Conservation (phyloP, 495 filamentous ascomycete genomes). For the Neurospora hispaniola region DNA sequence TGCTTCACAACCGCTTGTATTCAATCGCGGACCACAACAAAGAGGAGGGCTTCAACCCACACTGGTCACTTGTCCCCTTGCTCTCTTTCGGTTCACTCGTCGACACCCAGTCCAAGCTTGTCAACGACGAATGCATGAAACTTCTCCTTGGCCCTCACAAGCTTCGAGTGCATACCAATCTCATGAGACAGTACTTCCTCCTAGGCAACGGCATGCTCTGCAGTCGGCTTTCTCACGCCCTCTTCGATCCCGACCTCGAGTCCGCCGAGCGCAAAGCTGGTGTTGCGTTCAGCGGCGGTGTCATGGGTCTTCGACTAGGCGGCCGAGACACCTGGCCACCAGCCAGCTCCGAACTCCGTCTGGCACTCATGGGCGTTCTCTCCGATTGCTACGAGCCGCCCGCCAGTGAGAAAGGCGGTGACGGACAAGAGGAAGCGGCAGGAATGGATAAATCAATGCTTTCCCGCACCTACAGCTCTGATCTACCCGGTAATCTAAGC, state of each 20-base stretch:
- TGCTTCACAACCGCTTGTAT: constrained; percentile 23
- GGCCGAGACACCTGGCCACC: constrained; percentile 79
- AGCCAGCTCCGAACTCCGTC: constrained; percentile 78
- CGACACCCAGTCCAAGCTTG: constrained; percentile 57
- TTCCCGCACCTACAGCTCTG: constrained; percentile 26
- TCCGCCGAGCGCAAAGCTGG: constrained; percentile 64
- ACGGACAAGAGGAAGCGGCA: not conserved
- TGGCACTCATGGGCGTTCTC: constrained; percentile 80
- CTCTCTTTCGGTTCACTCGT: constrained; percentile 70
- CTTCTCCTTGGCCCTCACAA: constrained; percentile 68
- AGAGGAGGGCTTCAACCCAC: constrained; percentile 47
- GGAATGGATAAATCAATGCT: not conserved
- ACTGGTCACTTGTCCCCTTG: constrained; percentile 56
- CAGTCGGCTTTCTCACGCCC: constrained; percentile 64
- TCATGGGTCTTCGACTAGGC: constrained; percentile 72
- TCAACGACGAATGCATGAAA: constrained; percentile 68
- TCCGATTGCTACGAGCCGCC: constrained; percentile 53
- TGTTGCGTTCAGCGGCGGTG: constrained; percentile 53
- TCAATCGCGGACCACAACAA: not conserved
- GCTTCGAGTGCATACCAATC: constrained; percentile 60
- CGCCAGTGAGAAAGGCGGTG: not conserved
- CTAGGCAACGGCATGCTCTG: constrained; percentile 77
- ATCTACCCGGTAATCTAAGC: constrained; percentile 70
- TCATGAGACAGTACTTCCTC: constrained; percentile 74
- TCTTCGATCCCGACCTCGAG: constrained; percentile 79